Conservation (phyloP, 1,139 yeast species). For the Lodderomyces parapsilosis region DNA sequence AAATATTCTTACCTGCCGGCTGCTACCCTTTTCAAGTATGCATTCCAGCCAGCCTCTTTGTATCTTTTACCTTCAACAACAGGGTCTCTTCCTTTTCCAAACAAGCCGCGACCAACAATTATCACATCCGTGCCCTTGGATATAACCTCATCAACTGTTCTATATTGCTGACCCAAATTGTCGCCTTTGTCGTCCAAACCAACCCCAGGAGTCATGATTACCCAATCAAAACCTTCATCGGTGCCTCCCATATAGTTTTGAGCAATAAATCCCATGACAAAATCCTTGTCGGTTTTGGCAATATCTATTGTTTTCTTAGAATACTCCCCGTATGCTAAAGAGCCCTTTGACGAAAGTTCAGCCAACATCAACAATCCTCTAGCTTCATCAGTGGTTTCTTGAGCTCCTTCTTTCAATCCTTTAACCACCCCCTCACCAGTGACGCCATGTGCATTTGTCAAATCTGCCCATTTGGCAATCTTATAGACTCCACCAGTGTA, state of each 20-base stretch:
- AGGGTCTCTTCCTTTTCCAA: conserved; percentile 95
- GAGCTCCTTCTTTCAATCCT: conserved; percentile 83
- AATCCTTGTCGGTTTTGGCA: conserved; percentile 82
- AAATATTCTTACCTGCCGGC: not conserved
- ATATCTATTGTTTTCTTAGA: conserved; percentile 84
- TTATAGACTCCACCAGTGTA: conserved; percentile 86
- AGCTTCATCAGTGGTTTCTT: conserved; percentile 67
- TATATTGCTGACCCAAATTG: conserved; percentile 91
- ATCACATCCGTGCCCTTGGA: conserved; percentile 86
- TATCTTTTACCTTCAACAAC: conserved; percentile 83
- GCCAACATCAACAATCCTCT: conserved; percentile 95
- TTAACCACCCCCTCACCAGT: conserved; percentile 93
- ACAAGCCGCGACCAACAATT: conserved; percentile 95
- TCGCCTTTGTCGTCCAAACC: conserved; percentile 98
- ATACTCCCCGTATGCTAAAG: conserved; percentile 90
- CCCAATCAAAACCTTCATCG: conserved; percentile 88
- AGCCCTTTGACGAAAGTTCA: conserved; percentile 90
- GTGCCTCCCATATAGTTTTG: conserved; percentile 83
- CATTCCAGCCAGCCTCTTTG: conserved; percentile 91
- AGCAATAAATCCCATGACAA: conserved; percentile 96
- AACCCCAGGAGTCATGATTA: conserved; percentile 97
- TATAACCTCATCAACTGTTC: conserved; percentile 85
- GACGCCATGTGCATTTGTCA: conserved; percentile 96
- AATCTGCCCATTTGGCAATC: conserved; percentile 93
- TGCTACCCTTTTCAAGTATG: conserved; percentile 54